Conservation (phyloP, 2,329 filamentous ascomycete species). For the Phoma sp. region DNA sequence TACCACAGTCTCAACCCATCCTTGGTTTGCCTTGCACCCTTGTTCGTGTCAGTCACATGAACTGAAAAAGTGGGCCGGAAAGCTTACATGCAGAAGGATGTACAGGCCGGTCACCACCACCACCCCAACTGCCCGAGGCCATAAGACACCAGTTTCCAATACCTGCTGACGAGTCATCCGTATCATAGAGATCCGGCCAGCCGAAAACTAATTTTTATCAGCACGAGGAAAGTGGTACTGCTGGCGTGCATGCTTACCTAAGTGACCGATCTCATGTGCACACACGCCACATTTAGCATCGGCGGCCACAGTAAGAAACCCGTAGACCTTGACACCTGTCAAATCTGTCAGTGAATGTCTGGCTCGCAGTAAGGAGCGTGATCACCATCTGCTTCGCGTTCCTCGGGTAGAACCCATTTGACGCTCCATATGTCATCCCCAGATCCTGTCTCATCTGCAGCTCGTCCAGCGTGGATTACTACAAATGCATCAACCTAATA, state of each 20-base stretch:
- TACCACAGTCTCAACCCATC: slow-evolving; percentile 24
- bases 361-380: not conserved
- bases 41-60: not conserved
- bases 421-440: slow-evolving; percentile 31
- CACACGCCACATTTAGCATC: slow-evolving; percentile 31
- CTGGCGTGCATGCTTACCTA: slow-evolving; percentile 10
- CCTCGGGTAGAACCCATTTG: slow-evolving; percentile 30
- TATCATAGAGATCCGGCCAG: slow-evolving; percentile 37
- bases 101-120: slow-evolving; percentile 25
- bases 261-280: slow-evolving; percentile 32
- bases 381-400: slow-evolving; percentile 19
- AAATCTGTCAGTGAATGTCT: not conserved
- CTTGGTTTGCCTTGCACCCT: slow-evolving; percentile 33
- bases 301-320: slow-evolving; percentile 31
- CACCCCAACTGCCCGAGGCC: slow-evolving; percentile 28
- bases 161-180: slow-evolving; percentile 25
- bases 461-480: slow-evolving; percentile 30
- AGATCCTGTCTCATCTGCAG: slow-evolving; percentile 23
- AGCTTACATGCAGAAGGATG: slow-evolving; percentile 35
- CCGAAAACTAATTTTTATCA: slow-evolving; percentile 22
- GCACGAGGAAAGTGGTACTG: not conserved
- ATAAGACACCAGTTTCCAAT: slow-evolving; percentile 36
- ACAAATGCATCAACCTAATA: slow-evolving; percentile 34
- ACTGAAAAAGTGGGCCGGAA: not conserved
- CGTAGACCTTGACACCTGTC: slow-evolving; percentile 27